Conservation (phyloP, 805 yeast species). For the Saccharomycopsis amapae region DNA sequence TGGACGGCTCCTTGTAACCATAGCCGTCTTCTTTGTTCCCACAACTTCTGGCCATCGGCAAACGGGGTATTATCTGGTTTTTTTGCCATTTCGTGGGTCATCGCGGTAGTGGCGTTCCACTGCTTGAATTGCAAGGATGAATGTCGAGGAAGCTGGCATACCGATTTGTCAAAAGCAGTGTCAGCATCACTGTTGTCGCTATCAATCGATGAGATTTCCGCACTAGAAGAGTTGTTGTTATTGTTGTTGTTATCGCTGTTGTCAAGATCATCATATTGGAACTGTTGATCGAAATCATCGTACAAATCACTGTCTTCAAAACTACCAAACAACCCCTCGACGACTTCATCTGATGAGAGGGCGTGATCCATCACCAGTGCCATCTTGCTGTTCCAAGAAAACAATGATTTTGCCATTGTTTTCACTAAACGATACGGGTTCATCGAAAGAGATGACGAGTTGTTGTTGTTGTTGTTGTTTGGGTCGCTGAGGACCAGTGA, state of each 20-base stretch:
- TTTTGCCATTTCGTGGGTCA: conserved; percentile 24
- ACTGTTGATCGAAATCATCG: not conserved
- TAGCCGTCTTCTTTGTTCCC: conserved; percentile 60
- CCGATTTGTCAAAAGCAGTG: not conserved
- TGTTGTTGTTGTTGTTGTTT: not conserved
- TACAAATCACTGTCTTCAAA: not conserved
- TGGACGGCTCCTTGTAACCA: conserved; percentile 50
- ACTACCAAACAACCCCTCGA: conserved; percentile 3
- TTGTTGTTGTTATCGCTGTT: not conserved
- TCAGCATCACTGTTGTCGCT: not conserved
- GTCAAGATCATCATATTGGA: not conserved
- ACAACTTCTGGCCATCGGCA: conserved; percentile 49
- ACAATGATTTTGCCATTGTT: no score
- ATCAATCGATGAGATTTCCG: not conserved
- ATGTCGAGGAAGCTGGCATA: conserved; percentile 4
- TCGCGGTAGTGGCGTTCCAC: not conserved
- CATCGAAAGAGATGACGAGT: not conserved
- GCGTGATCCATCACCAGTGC: not conserved
- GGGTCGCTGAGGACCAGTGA: not conserved
- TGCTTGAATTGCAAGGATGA: not conserved
- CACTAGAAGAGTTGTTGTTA: not conserved
- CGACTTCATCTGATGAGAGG: conserved; percentile 5
- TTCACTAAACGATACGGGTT: not conserved
- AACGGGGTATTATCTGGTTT: no score
- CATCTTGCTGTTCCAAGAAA: not conserved